Evolutionary conservation across 2,329 filamentous ascomycete species (phyloP), one percentile per base, ranked within the genome.

Genomic region (Drechslerella dactyloides): DNA sequence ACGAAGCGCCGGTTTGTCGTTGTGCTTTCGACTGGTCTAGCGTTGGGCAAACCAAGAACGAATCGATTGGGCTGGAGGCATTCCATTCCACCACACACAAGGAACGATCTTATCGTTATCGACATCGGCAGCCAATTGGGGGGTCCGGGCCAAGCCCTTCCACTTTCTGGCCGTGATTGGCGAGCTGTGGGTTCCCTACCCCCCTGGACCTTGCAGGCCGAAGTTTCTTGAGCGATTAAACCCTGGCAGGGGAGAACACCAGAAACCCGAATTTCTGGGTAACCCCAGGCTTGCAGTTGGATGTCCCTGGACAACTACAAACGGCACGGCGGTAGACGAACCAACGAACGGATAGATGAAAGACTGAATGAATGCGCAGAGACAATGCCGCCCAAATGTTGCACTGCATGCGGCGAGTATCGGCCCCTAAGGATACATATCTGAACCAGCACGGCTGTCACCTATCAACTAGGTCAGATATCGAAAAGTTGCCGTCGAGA

Each of bases 181-280:
- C 66, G 66, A 70, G 54, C 35, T 63, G 35, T n/a, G n/a, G 21
- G 0, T 54, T 54, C 53, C 35, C 33, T 19, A 19, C 35, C 21
- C 66, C 66, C 66, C 66, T 70, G 59, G 66, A 63, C 66, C 66
- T 70, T 70, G 66, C 66, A 63, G 54, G 44, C 11, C 54, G 53
- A 58, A 59, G 53, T 54, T 59, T 70, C 63, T 57, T 70, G 66
- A 70, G 66, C 63, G 66, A 70, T 70, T 70, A 70, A 69, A 70
- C 54, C 66, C 54, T 44, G 42, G 48, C 65, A 69, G 57, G 52
- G 58, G 37, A 46, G 21, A 50, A 30, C 58, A 54, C 66, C 40
- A 61, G 54, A 59, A 70, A 70, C 59, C 59, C 66, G 59, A 70
- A 70, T 70, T 70, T 37, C 58, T 70, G 66, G 66, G 66, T 69